Evolutionary conservation across 2,329 filamentous ascomycete genomes (phyloP).

Genomic region (Cytospora piceae): DNA sequence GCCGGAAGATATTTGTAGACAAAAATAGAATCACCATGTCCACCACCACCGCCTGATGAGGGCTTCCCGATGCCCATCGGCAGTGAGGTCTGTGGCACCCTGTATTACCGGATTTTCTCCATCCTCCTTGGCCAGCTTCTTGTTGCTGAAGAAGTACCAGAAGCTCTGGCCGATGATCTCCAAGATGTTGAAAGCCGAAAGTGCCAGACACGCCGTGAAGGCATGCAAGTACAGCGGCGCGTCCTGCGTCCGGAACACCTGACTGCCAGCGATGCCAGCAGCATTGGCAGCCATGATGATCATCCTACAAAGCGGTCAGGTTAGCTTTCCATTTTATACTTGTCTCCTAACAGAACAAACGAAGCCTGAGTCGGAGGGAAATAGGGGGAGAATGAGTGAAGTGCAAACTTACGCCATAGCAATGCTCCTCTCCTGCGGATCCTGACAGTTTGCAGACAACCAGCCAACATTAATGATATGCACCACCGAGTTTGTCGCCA

Average conservation of each 20-base stretch:
- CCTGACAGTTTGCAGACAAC: constrained; percentile 59
- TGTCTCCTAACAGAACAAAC: background rate
- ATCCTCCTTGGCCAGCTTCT: constrained; percentile 30
- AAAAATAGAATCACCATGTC: constrained; percentile 32
- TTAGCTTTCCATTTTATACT: background rate
- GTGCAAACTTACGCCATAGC: constrained; percentile 58
- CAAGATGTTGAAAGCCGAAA: constrained; percentile 32
- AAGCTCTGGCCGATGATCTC: constrained; percentile 30
- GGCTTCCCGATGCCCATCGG: constrained; percentile 32
- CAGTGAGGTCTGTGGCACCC: constrained; percentile 25
- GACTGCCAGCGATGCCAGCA: constrained; percentile 62
- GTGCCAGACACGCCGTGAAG: constrained; percentile 35
- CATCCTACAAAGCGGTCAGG: constrained; percentile 36
- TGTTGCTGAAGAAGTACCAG: constrained; percentile 36
- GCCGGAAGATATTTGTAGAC: background rate
- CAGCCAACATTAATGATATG: constrained; percentile 64
- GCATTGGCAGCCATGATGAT: constrained; percentile 67
- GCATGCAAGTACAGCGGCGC: constrained; percentile 48
- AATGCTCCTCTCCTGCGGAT: constrained; percentile 60
- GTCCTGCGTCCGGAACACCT: constrained; percentile 60
- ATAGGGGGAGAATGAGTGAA: background rate
- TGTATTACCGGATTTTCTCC: constrained; percentile 29
- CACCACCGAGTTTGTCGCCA: constrained; percentile 57
- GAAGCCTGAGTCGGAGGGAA: background rate
- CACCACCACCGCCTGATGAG: constrained; percentile 35